Evolutionary conservation across 1,284 basidiomycete genomes (phyloP).

Genomic region (Hemileia vastatrix): DNA sequence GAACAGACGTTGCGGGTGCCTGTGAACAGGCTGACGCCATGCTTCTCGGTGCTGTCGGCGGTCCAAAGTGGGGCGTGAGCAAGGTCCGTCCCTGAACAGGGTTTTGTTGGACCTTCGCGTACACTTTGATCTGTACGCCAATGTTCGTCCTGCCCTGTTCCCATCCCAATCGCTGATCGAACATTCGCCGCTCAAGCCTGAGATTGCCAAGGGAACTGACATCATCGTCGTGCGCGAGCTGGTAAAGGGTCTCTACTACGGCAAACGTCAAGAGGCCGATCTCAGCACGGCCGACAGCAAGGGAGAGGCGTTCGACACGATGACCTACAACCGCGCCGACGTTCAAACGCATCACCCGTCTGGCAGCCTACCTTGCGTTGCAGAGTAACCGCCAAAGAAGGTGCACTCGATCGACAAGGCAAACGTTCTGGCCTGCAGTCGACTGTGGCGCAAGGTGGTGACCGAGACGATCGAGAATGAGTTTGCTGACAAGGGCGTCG

Average conservation of each 20-base stretch:
- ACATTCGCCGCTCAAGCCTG: slow-evolving; percentile 42
- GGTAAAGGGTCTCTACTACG: slow-evolving; percentile 42
- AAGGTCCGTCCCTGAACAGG: no score
- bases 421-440: slow-evolving; percentile 42
- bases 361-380: slow-evolving; percentile 38
- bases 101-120: no score
- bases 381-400: slow-evolving; percentile 36
- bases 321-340: slow-evolving; percentile 41
- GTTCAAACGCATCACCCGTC: slow-evolving; percentile 42
- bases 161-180: no score
- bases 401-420: slow-evolving; percentile 44
- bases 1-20: no score
- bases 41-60: no score
- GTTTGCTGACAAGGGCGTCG: slow-evolving; percentile 34
- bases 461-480: slow-evolving; percentile 38
- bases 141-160: no score
- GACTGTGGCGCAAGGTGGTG: slow-evolving; percentile 42
- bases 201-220: slow-evolving; percentile 38
- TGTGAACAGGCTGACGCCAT: no score
- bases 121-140: no score
- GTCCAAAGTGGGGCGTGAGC: no score
- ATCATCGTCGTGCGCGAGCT: slow-evolving; percentile 44
- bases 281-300: slow-evolving; percentile 32
- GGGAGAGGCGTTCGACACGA: slow-evolving; percentile 40
- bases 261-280: slow-evolving; percentile 42